Evolutionary conservation across 495 filamentous ascomycete species (phyloP).

Genomic region (Neurospora sp.): DNA sequence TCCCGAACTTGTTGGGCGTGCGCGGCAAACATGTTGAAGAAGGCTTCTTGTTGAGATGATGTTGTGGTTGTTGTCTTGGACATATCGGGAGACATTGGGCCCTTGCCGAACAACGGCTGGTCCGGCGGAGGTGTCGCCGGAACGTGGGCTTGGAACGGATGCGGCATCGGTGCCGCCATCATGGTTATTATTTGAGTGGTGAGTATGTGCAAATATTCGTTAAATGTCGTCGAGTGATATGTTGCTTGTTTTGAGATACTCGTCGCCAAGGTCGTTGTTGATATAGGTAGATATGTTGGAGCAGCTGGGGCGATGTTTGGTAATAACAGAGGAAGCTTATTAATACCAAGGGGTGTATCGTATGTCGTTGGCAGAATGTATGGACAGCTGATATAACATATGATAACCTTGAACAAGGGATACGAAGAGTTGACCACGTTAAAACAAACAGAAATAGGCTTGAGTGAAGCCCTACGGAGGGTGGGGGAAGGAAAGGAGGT

Average conservation of each 20-base stretch:
- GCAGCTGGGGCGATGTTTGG: background rate
- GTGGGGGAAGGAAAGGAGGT: background rate
- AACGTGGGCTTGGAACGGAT: conserved; percentile 16
- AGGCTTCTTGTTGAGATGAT: background rate
- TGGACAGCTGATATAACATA: background rate
- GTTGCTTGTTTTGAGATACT: background rate
- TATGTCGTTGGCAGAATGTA: background rate
- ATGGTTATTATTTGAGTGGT: background rate
- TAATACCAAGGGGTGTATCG: background rate
- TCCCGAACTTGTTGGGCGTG: background rate
- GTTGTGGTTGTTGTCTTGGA: background rate
- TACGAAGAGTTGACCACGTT: background rate
- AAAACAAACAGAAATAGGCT: background rate
- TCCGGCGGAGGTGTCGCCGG: conserved; percentile 24
- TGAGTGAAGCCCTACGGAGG: background rate
- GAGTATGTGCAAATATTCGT: background rate
- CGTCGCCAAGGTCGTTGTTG: background rate
- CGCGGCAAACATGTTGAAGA: background rate
- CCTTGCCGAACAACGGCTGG: conserved; percentile 17
- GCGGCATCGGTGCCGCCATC: conserved; percentile 20
- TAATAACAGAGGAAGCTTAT: background rate
- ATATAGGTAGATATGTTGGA: background rate
- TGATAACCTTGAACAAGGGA: background rate
- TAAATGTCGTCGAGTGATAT: background rate
- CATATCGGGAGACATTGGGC: conserved; percentile 5